Percentiles rank a stretch among this genome's conserved stretches.
Evolutionary conservation across 2,329 filamentous ascomycete species (phyloP).

Genomic region (Cordyceps cicadae): DNA sequence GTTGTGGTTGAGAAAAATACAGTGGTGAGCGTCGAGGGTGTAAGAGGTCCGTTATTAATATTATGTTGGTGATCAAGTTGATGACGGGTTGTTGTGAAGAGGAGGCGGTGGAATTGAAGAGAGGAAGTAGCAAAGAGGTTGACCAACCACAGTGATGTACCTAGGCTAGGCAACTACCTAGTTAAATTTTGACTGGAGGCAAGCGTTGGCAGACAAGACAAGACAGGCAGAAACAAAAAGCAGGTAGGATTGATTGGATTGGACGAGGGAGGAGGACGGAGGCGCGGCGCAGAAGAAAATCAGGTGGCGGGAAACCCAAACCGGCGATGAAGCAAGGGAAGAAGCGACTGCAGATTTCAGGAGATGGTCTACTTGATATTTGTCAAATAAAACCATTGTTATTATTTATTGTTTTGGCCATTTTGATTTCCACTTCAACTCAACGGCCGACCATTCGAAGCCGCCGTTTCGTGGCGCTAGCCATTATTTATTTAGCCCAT

Average conservation of each 20-base stretch:
- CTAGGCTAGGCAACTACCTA: too few relatives aligned
- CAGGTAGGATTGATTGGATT: too few relatives aligned
- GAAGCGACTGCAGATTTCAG: not conserved
- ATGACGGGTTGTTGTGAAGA: not conserved
- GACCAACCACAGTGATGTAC: not conserved
- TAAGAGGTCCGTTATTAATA: not conserved
- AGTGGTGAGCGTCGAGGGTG: not conserved
- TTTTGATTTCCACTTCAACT: too few relatives aligned
- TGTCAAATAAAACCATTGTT: not conserved
- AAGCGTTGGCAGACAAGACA: not conserved
- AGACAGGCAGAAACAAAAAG: too few relatives aligned
- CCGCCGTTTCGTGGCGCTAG: not conserved
- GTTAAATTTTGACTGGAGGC: too few relatives aligned
- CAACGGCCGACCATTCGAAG: too few relatives aligned
- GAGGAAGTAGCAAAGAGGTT: not conserved
- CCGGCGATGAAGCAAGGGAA: not conserved
- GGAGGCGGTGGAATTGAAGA: not conserved
- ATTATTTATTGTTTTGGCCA: too few relatives aligned
- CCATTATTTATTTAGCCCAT: too few relatives aligned
- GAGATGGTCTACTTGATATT: not conserved
- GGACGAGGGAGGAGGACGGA: too few relatives aligned
- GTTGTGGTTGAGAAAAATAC: not conserved
- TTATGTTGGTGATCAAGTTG: not conserved
- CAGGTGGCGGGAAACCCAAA: slow-evolving; percentile 3
- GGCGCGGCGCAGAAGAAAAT: not conserved